Conservation (phyloP, 2,329 filamentous ascomycete species). For the Penicillium rolfsii region DNA sequence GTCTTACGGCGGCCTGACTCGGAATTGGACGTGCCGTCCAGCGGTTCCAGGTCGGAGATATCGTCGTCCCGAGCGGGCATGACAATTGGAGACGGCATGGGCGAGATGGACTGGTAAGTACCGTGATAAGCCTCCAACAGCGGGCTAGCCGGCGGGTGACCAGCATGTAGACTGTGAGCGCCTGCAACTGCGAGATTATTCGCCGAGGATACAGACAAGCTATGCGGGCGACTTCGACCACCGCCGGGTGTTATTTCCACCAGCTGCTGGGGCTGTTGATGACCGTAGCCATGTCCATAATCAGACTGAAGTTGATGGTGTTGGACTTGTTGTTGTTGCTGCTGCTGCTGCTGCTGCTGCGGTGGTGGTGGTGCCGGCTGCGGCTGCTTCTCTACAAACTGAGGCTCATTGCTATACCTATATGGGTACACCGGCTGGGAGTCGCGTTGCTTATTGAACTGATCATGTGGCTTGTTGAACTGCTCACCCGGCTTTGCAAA, state of each 20-base stretch:
- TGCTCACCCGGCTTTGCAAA: constrained; percentile 27
- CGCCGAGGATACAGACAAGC: constrained; percentile 44
- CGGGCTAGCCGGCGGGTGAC: constrained; percentile 73
- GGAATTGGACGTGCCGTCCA: constrained; percentile 37
- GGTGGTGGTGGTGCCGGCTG: not conserved
- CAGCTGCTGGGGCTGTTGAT: constrained; percentile 33
- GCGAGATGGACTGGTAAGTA: constrained; percentile 91
- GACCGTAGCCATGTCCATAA: not conserved
- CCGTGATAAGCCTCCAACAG: constrained; percentile 90
- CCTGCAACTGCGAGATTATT: constrained; percentile 44
- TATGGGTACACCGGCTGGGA: constrained; percentile 28
- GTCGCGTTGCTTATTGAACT: constrained; percentile 15
- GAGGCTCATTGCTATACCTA: constrained; percentile 29
- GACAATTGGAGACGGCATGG: constrained; percentile 81
- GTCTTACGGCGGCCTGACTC: constrained; percentile 34
- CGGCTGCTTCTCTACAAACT: constrained; percentile 16
- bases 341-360: constrained; percentile 5
- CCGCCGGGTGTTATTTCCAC: constrained; percentile 41
- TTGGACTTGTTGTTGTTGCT: constrained; percentile 4
- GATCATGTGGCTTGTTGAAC: constrained; percentile 17
- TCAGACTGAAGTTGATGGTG: constrained; percentile 8
- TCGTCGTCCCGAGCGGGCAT: constrained; percentile 61
- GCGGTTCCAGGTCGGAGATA: constrained; percentile 54
- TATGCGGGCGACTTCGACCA: constrained; percentile 35
- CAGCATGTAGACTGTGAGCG: constrained; percentile 30